Percentiles rank a stretch among this genome's conserved stretches.
Evolutionary conservation across 495 filamentous ascomycete genomes (phyloP).

Genomic region (Daldinia decipiens): DNA sequence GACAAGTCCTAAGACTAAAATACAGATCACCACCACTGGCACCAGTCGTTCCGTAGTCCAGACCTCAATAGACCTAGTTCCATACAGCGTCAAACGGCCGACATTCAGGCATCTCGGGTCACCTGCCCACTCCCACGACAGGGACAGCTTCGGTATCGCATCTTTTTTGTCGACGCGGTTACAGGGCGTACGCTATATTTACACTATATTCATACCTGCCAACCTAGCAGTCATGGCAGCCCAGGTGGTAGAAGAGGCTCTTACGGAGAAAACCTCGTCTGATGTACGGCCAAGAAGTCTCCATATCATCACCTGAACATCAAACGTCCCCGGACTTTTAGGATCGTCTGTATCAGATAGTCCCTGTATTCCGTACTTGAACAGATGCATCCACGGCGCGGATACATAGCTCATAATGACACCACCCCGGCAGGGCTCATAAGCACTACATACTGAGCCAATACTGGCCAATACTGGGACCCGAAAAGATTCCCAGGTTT

Average conservation of each 20-base stretch:
- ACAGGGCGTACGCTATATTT: too few relatives aligned
- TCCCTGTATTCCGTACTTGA: too few relatives aligned
- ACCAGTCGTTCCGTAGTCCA: constrained; percentile 7
- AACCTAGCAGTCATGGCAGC: background rate
- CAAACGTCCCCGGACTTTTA: constrained; percentile 37
- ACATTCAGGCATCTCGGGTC: constrained; percentile 3
- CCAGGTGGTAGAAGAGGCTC: background rate
- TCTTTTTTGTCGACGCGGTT: too few relatives aligned
- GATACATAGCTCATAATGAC: too few relatives aligned
- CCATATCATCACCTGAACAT: constrained; percentile 24
- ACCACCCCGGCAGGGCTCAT: constrained; percentile 11
- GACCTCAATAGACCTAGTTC: constrained; percentile 27
- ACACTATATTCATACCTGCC: too few relatives aligned
- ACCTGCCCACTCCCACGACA: background rate
- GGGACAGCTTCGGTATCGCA: background rate
- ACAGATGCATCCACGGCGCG: too few relatives aligned
- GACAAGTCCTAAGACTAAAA: constrained; percentile 7
- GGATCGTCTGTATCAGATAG: constrained; percentile 43
- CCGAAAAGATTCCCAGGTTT: constrained; percentile 30
- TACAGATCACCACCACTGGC: background rate
- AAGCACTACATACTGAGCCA: constrained; percentile 39
- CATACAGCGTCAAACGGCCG: constrained; percentile 19
- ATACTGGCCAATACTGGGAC: constrained; percentile 3
- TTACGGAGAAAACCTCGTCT: constrained; percentile 19
- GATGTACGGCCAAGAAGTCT: constrained; percentile 17